These are phyloP conservation scores for Sesbania bispinosa DNA, from an alignment of 306 rosid genomes.

Conservation along the genomic window DNA sequence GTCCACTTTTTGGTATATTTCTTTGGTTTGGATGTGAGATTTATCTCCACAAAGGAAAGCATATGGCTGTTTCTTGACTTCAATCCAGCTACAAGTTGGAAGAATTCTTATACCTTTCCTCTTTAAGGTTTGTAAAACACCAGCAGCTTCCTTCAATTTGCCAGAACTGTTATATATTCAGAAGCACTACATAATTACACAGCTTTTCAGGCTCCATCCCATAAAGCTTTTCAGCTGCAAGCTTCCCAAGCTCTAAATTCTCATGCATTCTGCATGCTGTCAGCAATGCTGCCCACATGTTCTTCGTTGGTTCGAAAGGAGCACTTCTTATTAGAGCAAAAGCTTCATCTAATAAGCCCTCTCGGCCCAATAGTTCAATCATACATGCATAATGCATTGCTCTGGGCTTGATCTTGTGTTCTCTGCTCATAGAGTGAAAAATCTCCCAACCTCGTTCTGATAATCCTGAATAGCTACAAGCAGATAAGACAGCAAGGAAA, in stretches of 20 bases:
- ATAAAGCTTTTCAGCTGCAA: constrained; percentile 76
- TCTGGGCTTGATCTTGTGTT: constrained; percentile 74
- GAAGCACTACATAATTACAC: constrained; percentile 64
- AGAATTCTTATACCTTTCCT: constrained; percentile 78
- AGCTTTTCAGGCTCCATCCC: constrained; percentile 82
- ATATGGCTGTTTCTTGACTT: constrained; percentile 54
- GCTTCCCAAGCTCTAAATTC: constrained; percentile 73
- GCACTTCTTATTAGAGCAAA: constrained; percentile 53
- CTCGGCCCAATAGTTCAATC: constrained; percentile 82
- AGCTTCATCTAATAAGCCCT: constrained; percentile 76
- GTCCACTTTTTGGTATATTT: constrained; percentile 57
- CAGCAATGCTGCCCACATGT: constrained; percentile 91
- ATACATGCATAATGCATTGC: constrained; percentile 96
- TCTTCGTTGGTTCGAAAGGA: constrained; percentile 71
- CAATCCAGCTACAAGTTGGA: constrained; percentile 70
- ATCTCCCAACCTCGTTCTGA: constrained; percentile 73
- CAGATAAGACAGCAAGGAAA: constrained; percentile 79
- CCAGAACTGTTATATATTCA: constrained; percentile 66
- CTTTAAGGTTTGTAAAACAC: constrained; percentile 65
- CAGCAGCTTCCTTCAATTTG: constrained; percentile 76
- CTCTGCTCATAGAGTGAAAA: constrained; percentile 64
- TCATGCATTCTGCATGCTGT: constrained; percentile 75
- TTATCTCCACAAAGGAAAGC: constrained; percentile 62
- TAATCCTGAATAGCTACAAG: constrained; percentile 82
- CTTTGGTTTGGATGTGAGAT: constrained; percentile 43